phyloP scores from a whole-genome alignment of 164 flowering plant species.

The Magnolia sinica region DNA sequence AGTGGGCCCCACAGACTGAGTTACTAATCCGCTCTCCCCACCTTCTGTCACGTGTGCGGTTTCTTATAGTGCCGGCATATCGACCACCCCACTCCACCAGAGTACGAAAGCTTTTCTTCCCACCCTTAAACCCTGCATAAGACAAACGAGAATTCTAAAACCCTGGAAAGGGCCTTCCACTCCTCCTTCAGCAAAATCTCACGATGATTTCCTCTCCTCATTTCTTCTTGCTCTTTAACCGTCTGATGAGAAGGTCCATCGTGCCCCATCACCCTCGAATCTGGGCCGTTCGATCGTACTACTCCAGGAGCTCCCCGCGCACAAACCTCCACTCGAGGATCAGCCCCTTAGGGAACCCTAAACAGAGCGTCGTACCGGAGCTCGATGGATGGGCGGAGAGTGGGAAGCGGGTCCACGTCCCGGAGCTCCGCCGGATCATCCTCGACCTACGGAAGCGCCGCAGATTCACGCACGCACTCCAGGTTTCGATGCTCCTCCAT shows the following conservation, averaged over 20 bases:
- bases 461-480: constrained; percentile 66
- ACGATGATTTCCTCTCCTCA: background rate
- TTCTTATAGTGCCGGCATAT: no score
- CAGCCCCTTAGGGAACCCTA: constrained; percentile 57
- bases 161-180: background rate
- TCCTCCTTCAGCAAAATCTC: background rate
- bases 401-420: constrained; percentile 39
- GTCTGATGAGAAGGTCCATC: background rate
- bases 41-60: no score
- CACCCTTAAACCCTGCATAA: no score
- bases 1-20: no score
- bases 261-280: background rate
- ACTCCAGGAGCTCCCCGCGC: constrained; percentile 22
- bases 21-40: no score
- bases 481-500: constrained; percentile 35
- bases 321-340: constrained; percentile 48
- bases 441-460: constrained; percentile 63
- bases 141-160: background rate
- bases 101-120: no score
- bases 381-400: constrained; percentile 61
- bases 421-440: constrained; percentile 61
- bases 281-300: constrained; percentile 8
- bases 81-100: no score
- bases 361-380: constrained; percentile 39
- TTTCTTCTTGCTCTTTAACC: constrained; percentile 9